Percentiles rank a stretch among this genome's conserved stretches.
Evolutionary conservation across 2,329 filamentous ascomycete genomes (phyloP).

Genomic region (Penicillium sp.): DNA sequence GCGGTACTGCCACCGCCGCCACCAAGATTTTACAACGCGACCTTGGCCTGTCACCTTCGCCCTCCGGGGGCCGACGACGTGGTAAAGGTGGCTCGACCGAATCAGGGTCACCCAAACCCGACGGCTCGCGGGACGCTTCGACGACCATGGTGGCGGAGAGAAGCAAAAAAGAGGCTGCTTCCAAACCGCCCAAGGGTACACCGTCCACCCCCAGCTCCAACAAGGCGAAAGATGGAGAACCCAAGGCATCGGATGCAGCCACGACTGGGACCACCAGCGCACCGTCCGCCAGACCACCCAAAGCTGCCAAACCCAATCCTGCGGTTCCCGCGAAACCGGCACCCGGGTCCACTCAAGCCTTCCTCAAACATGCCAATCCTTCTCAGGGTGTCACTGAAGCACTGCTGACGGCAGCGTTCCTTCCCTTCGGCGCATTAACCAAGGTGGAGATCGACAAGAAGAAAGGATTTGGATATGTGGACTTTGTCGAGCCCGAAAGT

Average conservation of each 20-base stretch:
- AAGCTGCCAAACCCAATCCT: slow-evolving; percentile 29
- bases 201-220: slow-evolving; percentile 4
- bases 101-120: slow-evolving; percentile 20
- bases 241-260: slow-evolving; percentile 15
- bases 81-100: slow-evolving; percentile 30
- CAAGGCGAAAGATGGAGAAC: slow-evolving; percentile 23
- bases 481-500: slow-evolving; percentile 69
- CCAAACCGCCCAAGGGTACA: slow-evolving; percentile 15
- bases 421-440: slow-evolving; percentile 66
- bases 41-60: slow-evolving; percentile 50
- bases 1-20: slow-evolving; percentile 50
- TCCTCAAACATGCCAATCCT: slow-evolving; percentile 77
- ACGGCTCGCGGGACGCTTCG: slow-evolving; percentile 17
- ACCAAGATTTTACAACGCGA: slow-evolving; percentile 60
- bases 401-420: slow-evolving; percentile 68
- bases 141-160: slow-evolving; percentile 3
- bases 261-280: slow-evolving; percentile 15
- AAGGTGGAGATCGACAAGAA: slow-evolving; percentile 90
- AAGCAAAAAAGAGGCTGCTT: slow-evolving; percentile 22
- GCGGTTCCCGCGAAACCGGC: slow-evolving; percentile 12
- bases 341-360: slow-evolving; percentile 49
- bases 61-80: slow-evolving; percentile 41
- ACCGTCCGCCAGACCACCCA: slow-evolving; percentile 20
- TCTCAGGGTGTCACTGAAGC: slow-evolving; percentile 88
- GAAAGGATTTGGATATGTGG: slow-evolving; percentile 90